Percentiles rank a stretch among this genome's conserved stretches.
phyloP scores from a whole-genome alignment of 768 basidiomycete species.

The Phlebiopsis flavidoalba region DNA sequence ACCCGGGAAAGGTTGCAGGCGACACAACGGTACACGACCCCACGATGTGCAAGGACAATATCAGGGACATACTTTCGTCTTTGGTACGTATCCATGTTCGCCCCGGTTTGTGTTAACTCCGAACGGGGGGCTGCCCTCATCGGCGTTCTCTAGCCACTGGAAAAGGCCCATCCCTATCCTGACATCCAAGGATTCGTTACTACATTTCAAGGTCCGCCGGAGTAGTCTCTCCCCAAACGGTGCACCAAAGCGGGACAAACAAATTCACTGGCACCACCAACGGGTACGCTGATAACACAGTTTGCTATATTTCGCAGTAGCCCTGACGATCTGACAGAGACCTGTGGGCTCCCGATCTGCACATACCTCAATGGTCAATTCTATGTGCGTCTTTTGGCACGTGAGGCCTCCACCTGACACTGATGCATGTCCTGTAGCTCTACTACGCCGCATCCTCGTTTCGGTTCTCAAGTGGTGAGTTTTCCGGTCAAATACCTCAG shows the following conservation, averaged over 20 bases:
- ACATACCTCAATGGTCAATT: constrained; percentile 20
- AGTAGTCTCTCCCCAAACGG: constrained; percentile 48
- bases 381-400: constrained; percentile 10
- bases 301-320: not conserved
- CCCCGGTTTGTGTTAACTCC: not conserved
- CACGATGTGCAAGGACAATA: constrained; percentile 37
- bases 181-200: constrained; percentile 45
- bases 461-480: constrained; percentile 44
- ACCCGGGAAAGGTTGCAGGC: constrained; percentile 5
- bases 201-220: constrained; percentile 43
- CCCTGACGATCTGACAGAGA: constrained; percentile 9
- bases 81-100: constrained; percentile 29
- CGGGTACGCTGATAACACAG: constrained; percentile 22
- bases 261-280: constrained; percentile 40
- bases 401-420: not conserved
- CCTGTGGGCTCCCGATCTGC: constrained; percentile 33
- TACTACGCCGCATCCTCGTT: constrained; percentile 52
- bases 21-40: constrained; percentile 10
- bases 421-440: constrained; percentile 27
- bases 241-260: constrained; percentile 42
- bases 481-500: not conserved
- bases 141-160: constrained; percentile 22
- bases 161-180: constrained; percentile 43
- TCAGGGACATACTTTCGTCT: constrained; percentile 42
- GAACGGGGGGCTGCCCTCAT: not conserved